Conservation (phyloP, 495 filamentous ascomycete species). For the Daldinia caldariorum region DNA sequence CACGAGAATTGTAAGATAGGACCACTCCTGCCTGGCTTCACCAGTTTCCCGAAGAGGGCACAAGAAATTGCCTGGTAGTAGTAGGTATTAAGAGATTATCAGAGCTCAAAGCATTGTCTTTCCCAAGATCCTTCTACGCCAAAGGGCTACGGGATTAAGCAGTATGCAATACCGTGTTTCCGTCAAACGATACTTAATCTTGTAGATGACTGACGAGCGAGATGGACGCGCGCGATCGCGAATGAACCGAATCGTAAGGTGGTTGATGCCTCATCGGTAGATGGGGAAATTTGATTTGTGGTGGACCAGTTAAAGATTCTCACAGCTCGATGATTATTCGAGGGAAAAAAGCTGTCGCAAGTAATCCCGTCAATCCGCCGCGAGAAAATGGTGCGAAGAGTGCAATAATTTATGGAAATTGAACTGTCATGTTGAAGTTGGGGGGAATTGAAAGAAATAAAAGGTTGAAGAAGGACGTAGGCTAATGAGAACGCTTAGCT, state of each 20-base stretch:
- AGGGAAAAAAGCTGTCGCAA: slow-evolving; percentile 13
- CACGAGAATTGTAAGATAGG: slow-evolving; percentile 42
- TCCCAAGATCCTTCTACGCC: slow-evolving; percentile 35
- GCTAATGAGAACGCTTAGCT: background rate
- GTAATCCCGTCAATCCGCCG: background rate
- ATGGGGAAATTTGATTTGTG: slow-evolving; percentile 2
- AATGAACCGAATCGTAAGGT: slow-evolving; percentile 1
- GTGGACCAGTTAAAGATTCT: background rate
- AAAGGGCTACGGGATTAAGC: slow-evolving; percentile 17
- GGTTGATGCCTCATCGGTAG: slow-evolving; percentile 14
- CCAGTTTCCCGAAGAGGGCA: slow-evolving; percentile 38
- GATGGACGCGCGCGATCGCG: slow-evolving; percentile 12
- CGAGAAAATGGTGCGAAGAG: background rate
- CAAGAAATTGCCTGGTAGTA: slow-evolving; percentile 22
- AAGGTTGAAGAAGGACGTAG: slow-evolving; percentile 18
- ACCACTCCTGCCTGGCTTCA: slow-evolving; percentile 34
- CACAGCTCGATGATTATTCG: background rate
- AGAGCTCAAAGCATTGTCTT: slow-evolving; percentile 41
- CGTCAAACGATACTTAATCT: slow-evolving; percentile 34
- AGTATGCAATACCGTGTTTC: slow-evolving; percentile 29
- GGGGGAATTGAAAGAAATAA: background rate
- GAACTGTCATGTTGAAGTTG: slow-evolving; percentile 5
- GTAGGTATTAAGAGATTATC: slow-evolving; percentile 31
- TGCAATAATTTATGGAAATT: background rate
- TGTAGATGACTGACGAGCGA: background rate